A percentile compares a stretch with the other conserved stretches of the same genome.
These are phyloP conservation scores for Fusarium sp. DNA, from an alignment of 2,329 filamentous ascomycete genomes.

Conservation along the genomic window DNA sequence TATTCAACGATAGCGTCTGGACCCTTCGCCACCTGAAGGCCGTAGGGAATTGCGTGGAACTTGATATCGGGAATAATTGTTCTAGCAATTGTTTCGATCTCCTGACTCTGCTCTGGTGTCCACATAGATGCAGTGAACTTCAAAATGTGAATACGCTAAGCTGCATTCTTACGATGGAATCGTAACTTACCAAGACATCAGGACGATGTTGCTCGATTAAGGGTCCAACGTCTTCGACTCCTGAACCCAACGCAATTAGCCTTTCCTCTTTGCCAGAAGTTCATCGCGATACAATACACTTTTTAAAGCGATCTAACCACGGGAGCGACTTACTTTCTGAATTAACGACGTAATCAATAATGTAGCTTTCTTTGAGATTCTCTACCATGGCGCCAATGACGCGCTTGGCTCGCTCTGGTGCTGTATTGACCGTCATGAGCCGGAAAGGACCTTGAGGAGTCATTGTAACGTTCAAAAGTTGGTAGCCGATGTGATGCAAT, in stretches of 20 bases:
- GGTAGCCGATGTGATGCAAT: not conserved
- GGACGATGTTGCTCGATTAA: not conserved
- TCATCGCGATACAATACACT: not conserved
- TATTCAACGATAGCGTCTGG: slow-evolving; percentile 67
- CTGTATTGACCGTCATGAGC: slow-evolving; percentile 76
- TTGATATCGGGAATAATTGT: slow-evolving; percentile 59
- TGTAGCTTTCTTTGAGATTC: slow-evolving; percentile 71
- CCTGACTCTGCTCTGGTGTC: slow-evolving; percentile 59
- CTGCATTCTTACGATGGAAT: not conserved
- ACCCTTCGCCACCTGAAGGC: slow-evolving; percentile 63
- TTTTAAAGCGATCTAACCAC: not conserved
- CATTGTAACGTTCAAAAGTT: not conserved
- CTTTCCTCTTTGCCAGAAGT: not conserved
- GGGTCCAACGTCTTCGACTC: not conserved
- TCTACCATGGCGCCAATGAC: slow-evolving; percentile 72
- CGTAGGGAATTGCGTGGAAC: slow-evolving; percentile 65
- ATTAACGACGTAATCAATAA: slow-evolving; percentile 72
- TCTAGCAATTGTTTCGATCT: slow-evolving; percentile 59
- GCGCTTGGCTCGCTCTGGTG: slow-evolving; percentile 71
- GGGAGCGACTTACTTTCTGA: slow-evolving; percentile 50
- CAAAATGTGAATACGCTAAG: not conserved
- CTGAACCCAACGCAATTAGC: not conserved
- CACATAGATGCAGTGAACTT: slow-evolving; percentile 71
- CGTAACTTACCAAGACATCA: not conserved
- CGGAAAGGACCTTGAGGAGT: slow-evolving; percentile 67